Conservation (phyloP, 805 yeast genomes). For the Ogataea methylovora region DNA sequence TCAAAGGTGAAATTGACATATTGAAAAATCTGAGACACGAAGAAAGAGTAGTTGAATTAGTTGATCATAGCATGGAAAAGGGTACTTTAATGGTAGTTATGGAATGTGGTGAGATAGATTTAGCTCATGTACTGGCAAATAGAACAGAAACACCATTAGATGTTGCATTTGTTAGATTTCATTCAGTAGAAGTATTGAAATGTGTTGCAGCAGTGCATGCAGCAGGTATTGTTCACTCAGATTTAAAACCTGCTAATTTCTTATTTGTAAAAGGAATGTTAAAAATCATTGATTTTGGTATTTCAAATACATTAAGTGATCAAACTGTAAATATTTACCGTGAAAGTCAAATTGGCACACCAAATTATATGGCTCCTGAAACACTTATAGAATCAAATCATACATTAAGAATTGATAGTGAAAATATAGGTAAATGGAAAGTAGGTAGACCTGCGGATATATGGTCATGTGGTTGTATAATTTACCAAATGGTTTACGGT, state of each 20-base stretch:
- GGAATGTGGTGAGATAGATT: conserved; percentile 7
- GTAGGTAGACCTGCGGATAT: conserved; percentile 94
- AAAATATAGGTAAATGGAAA: conserved; percentile 41
- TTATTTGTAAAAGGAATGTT: conserved; percentile 75
- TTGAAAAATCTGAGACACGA: conserved; percentile 50
- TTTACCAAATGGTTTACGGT: conserved; percentile 94
- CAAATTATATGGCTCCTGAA: conserved; percentile 98
- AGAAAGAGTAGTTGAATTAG: conserved; percentile 62
- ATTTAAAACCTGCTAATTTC: conserved; percentile 57
- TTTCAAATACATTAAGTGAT: conserved; percentile 90
- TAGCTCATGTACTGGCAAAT: conserved; percentile 62
- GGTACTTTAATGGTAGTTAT: conserved; percentile 30
- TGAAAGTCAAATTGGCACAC: conserved; percentile 90
- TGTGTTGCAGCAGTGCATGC: conserved; percentile 87
- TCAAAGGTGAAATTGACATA: conserved; percentile 85
- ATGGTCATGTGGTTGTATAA: conserved; percentile 96
- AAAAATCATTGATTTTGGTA: conserved; percentile 92
- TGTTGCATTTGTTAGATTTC: conserved; percentile 69
- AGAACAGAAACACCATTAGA: conserved; percentile 46
- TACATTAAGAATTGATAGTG: conserved; percentile 19
- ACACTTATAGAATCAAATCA: conserved; percentile 60
- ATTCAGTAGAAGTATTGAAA: conserved; percentile 66
- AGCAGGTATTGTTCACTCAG: conserved; percentile 61
- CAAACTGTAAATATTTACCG: conserved; percentile 86
- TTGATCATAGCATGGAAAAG: conserved; percentile 28